Conservation (phyloP, 768 basidiomycete genomes). For the Mycena filopes region DNA sequence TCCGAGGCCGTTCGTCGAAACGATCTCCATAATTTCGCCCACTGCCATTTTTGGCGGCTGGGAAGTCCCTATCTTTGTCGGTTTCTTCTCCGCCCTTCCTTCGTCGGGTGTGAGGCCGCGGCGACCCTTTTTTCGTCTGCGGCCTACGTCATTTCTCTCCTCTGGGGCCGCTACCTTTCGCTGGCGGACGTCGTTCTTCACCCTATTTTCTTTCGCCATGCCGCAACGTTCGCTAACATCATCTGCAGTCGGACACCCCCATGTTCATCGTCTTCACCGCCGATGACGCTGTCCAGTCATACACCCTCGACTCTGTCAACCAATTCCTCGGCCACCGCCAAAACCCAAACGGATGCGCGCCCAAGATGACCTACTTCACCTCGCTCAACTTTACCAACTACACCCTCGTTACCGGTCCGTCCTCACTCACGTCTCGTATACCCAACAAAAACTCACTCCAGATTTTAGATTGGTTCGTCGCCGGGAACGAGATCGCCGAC, state of each 20-base stretch:
- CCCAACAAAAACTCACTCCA: conserved; percentile 37
- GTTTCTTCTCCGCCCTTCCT: too few relatives aligned
- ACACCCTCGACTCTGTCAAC: conserved; percentile 79
- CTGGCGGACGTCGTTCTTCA: too few relatives aligned
- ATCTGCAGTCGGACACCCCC: conserved; percentile 62
- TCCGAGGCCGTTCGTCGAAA: too few relatives aligned
- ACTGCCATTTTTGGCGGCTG: too few relatives aligned
- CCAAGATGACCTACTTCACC: conserved; percentile 82
- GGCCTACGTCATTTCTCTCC: too few relatives aligned
- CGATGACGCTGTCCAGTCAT: conserved; percentile 81
- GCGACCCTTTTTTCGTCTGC: too few relatives aligned
- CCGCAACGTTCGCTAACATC: too few relatives aligned
- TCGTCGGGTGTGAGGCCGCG: too few relatives aligned
- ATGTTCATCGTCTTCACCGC: conserved; percentile 81
- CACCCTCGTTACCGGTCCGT: conserved; percentile 69
- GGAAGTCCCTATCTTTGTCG: too few relatives aligned
- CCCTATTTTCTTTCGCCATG: too few relatives aligned
- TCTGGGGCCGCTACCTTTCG: too few relatives aligned
- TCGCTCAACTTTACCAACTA: conserved; percentile 82
- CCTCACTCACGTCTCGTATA: background rate
- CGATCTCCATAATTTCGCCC: too few relatives aligned
- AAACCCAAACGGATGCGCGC: conserved; percentile 81
- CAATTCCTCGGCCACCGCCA: conserved; percentile 78
- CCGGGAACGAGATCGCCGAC: conserved; percentile 87
- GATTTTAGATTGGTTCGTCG: conserved; percentile 85